A percentile compares a stretch with the other conserved stretches of the same genome.
These are phyloP conservation scores for Eucalyptus sp. DNA, from an alignment of 345 rosid species.

Conservation along the genomic window DNA sequence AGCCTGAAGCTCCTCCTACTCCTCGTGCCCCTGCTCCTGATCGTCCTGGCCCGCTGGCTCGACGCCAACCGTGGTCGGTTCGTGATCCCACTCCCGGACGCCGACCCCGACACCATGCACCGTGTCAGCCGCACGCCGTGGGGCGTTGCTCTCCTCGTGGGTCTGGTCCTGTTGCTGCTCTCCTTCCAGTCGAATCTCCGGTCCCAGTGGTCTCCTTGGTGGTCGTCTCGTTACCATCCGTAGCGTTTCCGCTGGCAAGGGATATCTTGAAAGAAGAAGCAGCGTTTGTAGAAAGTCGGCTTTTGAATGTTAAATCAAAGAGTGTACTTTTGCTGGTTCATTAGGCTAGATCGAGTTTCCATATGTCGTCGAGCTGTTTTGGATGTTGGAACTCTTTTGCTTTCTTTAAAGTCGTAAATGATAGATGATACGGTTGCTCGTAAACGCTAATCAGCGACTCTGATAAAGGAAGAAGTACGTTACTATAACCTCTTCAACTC, in stretches of 20 bases:
- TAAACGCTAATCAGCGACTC: not conserved
- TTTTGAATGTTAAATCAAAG: not conserved
- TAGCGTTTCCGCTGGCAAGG: not conserved
- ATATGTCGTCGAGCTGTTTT: not conserved
- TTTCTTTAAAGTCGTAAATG: not conserved
- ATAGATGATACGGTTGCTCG: not conserved
- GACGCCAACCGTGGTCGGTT: conserved; percentile 9
- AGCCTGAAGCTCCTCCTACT: conserved; percentile 44
- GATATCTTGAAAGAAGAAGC: not conserved
- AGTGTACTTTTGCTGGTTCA: not conserved
- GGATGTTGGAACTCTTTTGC: not conserved
- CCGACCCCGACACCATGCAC: conserved; percentile 2
- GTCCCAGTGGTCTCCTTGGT: conserved; percentile 48
- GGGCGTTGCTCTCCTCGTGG: conserved; percentile 36
- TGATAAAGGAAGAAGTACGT: not conserved
- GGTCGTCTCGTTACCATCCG: not conserved
- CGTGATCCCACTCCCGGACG: conserved; percentile 10
- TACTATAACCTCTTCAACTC: not conserved
- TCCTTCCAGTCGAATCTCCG: conserved; percentile 53
- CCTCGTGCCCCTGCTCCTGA: conserved; percentile 48
- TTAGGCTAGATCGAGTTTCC: not conserved
- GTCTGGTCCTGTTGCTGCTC: conserved; percentile 43
- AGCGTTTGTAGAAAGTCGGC: not conserved
- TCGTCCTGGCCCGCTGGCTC: conserved; percentile 19
- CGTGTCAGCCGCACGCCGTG: conserved; percentile 37